Conservation (phyloP, 331 rosid species). For the Cydonia oblonga region DNA sequence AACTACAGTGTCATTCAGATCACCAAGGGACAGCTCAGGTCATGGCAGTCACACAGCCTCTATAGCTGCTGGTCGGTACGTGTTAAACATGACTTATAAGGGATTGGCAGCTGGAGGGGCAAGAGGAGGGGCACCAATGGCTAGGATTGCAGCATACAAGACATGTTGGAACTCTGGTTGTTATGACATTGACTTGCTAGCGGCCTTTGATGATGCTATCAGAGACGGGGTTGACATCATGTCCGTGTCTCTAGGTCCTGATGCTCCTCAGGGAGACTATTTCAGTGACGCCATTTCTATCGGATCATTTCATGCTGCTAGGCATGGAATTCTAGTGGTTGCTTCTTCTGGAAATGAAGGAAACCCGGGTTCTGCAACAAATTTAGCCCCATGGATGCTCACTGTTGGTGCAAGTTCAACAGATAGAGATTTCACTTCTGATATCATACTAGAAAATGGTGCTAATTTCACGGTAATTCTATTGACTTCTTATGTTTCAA, state of each 20-base stretch:
- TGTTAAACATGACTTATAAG: conserved; percentile 48
- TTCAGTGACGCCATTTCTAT: conserved; percentile 64
- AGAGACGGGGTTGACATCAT: conserved; percentile 69
- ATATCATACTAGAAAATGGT: conserved; percentile 37
- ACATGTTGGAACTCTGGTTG: conserved; percentile 85
- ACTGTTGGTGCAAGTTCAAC: conserved; percentile 75
- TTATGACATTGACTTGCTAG: conserved; percentile 71
- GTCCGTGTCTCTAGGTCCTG: conserved; percentile 70
- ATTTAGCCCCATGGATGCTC: conserved; percentile 67
- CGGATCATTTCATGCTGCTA: conserved; percentile 70
- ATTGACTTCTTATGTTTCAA: not conserved
- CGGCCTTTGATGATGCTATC: conserved; percentile 82
- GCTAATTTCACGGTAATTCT: conserved; percentile 47
- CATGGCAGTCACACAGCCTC: conserved; percentile 87
- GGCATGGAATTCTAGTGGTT: conserved; percentile 55
- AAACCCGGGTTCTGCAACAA: conserved; percentile 50
- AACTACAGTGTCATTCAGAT: conserved; percentile 42
- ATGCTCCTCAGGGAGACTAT: conserved; percentile 71
- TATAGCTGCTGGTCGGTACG: conserved; percentile 58
- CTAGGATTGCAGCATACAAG: conserved; percentile 69
- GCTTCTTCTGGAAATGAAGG: conserved; percentile 68
- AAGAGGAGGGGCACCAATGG: conserved; percentile 76
- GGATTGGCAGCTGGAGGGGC: conserved; percentile 68
- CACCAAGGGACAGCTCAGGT: conserved; percentile 75
- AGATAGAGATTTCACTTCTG: conserved; percentile 63